A percentile compares a stretch with the other conserved stretches of the same genome.
Conservation (phyloP, 345 rosid species). For the Cardamine chenopodiifolia region DNA sequence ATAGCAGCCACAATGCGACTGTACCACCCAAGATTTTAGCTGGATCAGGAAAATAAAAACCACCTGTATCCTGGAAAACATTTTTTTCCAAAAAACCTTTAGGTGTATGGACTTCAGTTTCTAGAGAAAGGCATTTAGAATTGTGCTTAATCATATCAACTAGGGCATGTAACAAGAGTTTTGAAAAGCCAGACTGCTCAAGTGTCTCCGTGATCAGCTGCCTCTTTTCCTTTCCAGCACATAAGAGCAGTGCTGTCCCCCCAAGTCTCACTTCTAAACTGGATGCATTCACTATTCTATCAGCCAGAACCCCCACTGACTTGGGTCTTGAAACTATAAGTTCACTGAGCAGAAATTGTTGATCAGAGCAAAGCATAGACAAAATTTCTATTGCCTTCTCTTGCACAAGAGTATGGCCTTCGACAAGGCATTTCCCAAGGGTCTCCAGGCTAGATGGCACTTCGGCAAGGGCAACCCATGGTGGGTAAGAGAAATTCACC, state of each 20-base stretch:
- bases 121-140: constrained; percentile 53
- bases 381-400: constrained; percentile 83
- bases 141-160: constrained; percentile 69
- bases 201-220: constrained; percentile 61
- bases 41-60: constrained; percentile 66
- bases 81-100: constrained; percentile 62
- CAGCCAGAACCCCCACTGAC: constrained; percentile 59
- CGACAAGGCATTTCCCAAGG: constrained; percentile 60
- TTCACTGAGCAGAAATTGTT: constrained; percentile 60
- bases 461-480: constrained; percentile 70
- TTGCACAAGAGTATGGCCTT: constrained; percentile 62
- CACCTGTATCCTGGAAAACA: constrained; percentile 60
- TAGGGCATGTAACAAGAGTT: constrained; percentile 62
- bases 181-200: constrained; percentile 57
- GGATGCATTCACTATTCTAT: constrained; percentile 69
- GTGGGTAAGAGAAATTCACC: constrained; percentile 48
- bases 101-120: constrained; percentile 62
- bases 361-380: constrained; percentile 78
- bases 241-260: constrained; percentile 64
- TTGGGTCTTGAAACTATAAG: constrained; percentile 57
- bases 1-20: constrained; percentile 71
- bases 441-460: constrained; percentile 68
- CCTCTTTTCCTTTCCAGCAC: constrained; percentile 70
- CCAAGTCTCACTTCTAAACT: constrained; percentile 78
- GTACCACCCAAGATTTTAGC: constrained; percentile 62